These are phyloP conservation scores for Hypoxylon subgilvum DNA, from an alignment of 495 filamentous ascomycete species.

Conservation along the genomic window DNA sequence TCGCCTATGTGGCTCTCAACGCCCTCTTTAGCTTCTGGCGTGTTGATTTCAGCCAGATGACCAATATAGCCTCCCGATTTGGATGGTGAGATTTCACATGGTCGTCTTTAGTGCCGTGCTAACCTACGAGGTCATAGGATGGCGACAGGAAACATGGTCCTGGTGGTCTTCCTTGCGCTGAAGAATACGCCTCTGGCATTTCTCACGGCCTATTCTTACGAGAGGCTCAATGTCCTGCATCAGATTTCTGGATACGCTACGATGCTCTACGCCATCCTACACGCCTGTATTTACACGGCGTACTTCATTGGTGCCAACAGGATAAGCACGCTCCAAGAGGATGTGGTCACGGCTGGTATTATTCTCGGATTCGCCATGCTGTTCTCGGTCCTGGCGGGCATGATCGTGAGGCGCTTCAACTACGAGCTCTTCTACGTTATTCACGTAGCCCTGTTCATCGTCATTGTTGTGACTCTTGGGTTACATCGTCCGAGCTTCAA, in stretches of 20 bases:
- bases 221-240: slow-evolving; percentile 65
- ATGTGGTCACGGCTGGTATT: slow-evolving; percentile 53
- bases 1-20: slow-evolving; percentile 59
- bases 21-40: slow-evolving; percentile 55
- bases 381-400: slow-evolving; percentile 45
- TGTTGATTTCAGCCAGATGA: slow-evolving; percentile 43
- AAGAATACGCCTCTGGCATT: slow-evolving; percentile 66
- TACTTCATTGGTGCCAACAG: slow-evolving; percentile 43
- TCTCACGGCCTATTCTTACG: slow-evolving; percentile 65
- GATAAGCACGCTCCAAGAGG: slow-evolving; percentile 43
- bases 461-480: slow-evolving; percentile 56
- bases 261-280: slow-evolving; percentile 52
- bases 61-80: slow-evolving; percentile 48
- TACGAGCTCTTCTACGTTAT: slow-evolving; percentile 67
- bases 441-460: slow-evolving; percentile 59
- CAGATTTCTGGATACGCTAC: slow-evolving; percentile 63
- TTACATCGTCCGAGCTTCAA: slow-evolving; percentile 60
- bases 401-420: slow-evolving; percentile 52
- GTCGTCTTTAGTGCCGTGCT: not conserved
- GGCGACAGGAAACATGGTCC: slow-evolving; percentile 56
- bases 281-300: slow-evolving; percentile 51
- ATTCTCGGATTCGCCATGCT: slow-evolving; percentile 55
- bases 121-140: slow-evolving; percentile 51
- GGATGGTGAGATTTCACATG: slow-evolving; percentile 53
- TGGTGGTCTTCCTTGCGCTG: slow-evolving; percentile 64